Base-by-base conservation (phyloP, 495 filamentous ascomycete genomes). In the Neurospora hispaniola region DNA sequence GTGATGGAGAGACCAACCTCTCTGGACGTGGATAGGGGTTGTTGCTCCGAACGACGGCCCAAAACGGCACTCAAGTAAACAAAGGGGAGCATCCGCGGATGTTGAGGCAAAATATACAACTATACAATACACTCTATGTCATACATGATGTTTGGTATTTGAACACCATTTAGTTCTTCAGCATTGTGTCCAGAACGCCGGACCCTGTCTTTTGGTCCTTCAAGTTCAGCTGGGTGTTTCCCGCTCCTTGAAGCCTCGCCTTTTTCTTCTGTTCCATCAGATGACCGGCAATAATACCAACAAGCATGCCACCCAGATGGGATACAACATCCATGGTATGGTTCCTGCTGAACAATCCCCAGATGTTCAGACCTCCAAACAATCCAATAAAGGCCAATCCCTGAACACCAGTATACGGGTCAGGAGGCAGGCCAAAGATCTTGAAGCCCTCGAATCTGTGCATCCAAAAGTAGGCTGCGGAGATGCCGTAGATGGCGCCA, bases 261-360 rank as follows among this genome's bases (percentile, higher is more conserved):
- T 79, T 76, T 66, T 62, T 72, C 70, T 70, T 77, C 73, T 70
- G 76, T 76, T 83, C 75, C 14, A 79, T 20, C 18, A 81, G 35
- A 31, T 83, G 79, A 0, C 75, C 85, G 8, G 81, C 82, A 11
- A 76, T 54, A 3, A 84, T 75, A 16, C 91, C 92, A 4, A 81
- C 78, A 2, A 83, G 76, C 74, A 90, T 86, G 2, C 93, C 93
- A 35, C 88, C 89, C 40, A 95, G 75, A 84, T 97, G 93, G n/a
- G 90, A 90, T 66, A 84, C 85, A 71, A 94, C 82, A 76, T 97
- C 93, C 59, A 92, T 80, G 20, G 74, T 77, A 70, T 79, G 74
- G 69, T 42, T 76, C 71, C 72, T 73, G 27, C 74, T 81, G 41
- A 84, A 70, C 70, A 87, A 69, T 16, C 79, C 83, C 4, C 85